phyloP scores from a whole-genome alignment of 1,139 yeast genomes.

The Taphrina pruni region DNA sequence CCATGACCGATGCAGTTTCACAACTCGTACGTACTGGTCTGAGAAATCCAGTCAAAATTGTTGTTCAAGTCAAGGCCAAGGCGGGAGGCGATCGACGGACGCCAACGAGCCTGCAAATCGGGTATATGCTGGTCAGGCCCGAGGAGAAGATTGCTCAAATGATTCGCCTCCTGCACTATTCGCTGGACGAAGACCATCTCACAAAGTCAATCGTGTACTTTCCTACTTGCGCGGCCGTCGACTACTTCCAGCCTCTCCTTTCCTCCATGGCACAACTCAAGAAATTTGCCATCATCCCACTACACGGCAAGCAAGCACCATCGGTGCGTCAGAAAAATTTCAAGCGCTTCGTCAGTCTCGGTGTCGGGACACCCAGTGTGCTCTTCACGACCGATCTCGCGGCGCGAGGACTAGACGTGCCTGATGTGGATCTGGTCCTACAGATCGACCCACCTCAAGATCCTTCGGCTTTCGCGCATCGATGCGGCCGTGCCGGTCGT shows the following conservation, averaged over 20 bases:
- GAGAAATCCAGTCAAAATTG: slow-evolving; percentile 84
- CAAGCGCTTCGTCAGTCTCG: slow-evolving; percentile 59
- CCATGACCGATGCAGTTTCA: slow-evolving; percentile 74
- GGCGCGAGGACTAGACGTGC: slow-evolving; percentile 91
- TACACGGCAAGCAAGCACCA: slow-evolving; percentile 85
- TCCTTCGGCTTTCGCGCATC: slow-evolving; percentile 81
- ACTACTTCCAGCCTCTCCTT: slow-evolving; percentile 70
- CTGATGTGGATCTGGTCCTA: slow-evolving; percentile 85
- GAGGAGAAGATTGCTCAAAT: slow-evolving; percentile 65
- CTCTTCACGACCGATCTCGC: slow-evolving; percentile 66
- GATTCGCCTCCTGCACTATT: slow-evolving; percentile 54
- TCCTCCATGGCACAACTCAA: slow-evolving; percentile 44
- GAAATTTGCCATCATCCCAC: slow-evolving; percentile 60
- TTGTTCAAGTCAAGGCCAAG: slow-evolving; percentile 58
- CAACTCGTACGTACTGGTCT: slow-evolving; percentile 61
- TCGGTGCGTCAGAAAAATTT: slow-evolving; percentile 76
- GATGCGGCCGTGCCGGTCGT: slow-evolving; percentile 93
- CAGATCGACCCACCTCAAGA: slow-evolving; percentile 93
- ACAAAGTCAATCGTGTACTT: slow-evolving; percentile 84
- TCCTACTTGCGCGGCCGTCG: slow-evolving; percentile 87
- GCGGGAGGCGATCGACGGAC: slow-evolving; percentile 45
- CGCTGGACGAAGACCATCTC: slow-evolving; percentile 60
- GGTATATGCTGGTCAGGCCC: slow-evolving; percentile 67
- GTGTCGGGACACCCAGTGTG: slow-evolving; percentile 59
- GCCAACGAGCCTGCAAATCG: slow-evolving; percentile 71